Evolutionary conservation across 495 filamentous ascomycete species (phyloP), one percentile per base, ranked within the genome.

Genomic region (Thermochaetoides thermophila): DNA sequence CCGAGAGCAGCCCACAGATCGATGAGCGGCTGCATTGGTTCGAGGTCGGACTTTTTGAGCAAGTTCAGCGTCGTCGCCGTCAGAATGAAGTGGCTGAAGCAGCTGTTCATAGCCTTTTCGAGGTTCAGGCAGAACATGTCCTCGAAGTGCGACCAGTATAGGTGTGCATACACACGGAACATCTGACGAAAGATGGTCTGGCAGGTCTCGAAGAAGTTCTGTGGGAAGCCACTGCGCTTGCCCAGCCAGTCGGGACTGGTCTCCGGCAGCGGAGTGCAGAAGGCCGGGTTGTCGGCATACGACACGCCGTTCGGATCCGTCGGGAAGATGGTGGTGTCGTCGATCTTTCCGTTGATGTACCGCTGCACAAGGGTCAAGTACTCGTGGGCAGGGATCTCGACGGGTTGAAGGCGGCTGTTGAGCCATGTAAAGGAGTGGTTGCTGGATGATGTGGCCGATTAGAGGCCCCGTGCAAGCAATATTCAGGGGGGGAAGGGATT

Each of bases 151-250:
- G 76, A 74, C 64, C 82, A 82, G 61, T 87, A 87, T 18, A 87
- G 64, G 57, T 95, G 86, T 19, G 85, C 78, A 43, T 95, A 95
- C 47, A 86, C 84, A 30, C 86, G 82, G 68, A 93, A 89, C 79
- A 95, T 95, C 58, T 95, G 86, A 44, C 85, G 78, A 70, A 86
- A 91, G 53, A 92, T 89, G 42, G 76, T 84, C 57, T 84, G 80
- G 60, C 81, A 81, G 39, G 89, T 83, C 43, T 80, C 73, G 48
- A 86, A 71, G 56, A 91, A 91, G 27, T 76, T 78, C 43, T 76
- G 74, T 2, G 84, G 86, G 63, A 95, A 95, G 11, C 85, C 84
- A 43, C 78, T 83, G 20, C 74, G 68, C 60, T 85, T 86, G 41
- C 86, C 86, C 30, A 91, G 61, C 84, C 84, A 95, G 15, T 55